Percentiles rank a stretch among this genome's conserved stretches.
Evolutionary conservation across 345 rosid genomes (phyloP).

Genomic region (Citrus reticulata): DNA sequence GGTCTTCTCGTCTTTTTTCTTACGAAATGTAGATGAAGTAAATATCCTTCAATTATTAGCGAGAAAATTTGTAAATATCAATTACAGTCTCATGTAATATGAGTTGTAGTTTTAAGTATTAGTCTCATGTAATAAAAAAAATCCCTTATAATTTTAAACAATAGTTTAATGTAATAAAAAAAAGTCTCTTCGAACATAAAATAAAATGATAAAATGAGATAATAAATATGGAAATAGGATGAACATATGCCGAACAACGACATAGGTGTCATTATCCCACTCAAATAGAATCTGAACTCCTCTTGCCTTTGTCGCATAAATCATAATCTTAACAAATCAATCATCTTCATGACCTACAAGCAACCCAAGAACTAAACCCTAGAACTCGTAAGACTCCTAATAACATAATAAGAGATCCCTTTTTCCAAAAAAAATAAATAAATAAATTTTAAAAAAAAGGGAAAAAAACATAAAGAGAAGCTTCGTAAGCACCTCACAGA

Average conservation of each 20-base stretch:
- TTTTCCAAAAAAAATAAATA: neutral
- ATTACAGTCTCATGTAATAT: too few species aligned
- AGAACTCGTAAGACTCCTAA: neutral
- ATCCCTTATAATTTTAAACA: rapidly evolving
- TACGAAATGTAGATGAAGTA: too few species aligned
- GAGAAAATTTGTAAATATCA: too few species aligned
- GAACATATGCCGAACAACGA: too few species aligned
- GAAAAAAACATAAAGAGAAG: neutral
- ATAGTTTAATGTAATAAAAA: too few species aligned
- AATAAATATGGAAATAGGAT: too few species aligned
- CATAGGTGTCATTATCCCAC: neutral
- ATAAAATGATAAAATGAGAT: too few species aligned
- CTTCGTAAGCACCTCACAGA: conserved; percentile 5
- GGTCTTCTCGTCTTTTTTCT: rapidly evolving
- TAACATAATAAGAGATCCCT: neutral
- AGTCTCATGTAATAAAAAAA: too few species aligned
- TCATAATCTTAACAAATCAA: neutral
- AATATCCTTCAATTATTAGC: too few species aligned
- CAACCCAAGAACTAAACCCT: neutral
- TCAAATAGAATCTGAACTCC: too few species aligned
- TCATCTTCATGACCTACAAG: neutral
- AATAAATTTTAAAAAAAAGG: neutral
- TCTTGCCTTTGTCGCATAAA: too few species aligned
- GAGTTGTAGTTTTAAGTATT: rapidly evolving
- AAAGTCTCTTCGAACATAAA: too few species aligned